A percentile compares a stretch with the other conserved stretches of the same genome.
Conservation (phyloP, 225 moss, liverwort and hornwort genomes). For the Bryum argenteum region DNA sequence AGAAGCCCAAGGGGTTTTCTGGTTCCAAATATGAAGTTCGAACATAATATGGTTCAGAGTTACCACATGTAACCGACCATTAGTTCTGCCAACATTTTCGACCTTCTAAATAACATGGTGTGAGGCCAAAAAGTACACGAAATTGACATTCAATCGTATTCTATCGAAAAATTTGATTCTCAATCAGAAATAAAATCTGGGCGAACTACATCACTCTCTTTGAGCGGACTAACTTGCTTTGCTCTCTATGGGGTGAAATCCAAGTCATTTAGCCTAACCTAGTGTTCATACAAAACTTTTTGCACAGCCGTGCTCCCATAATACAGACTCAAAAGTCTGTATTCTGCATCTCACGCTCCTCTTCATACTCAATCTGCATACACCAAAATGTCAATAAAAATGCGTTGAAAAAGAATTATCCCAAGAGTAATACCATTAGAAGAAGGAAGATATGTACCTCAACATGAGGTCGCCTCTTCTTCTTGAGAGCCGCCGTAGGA, state of each 20-base stretch:
- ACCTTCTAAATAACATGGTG: no score
- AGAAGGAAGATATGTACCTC: conserved; percentile 54
- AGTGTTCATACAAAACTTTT: conserved; percentile 36
- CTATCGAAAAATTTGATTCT: no score
- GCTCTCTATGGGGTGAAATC: conserved; percentile 4
- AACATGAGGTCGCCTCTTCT: conserved; percentile 76
- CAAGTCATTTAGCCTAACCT: not conserved
- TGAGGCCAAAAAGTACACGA: no score
- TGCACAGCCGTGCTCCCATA: conserved; percentile 22
- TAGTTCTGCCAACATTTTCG: no score
- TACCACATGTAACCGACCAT: no score
- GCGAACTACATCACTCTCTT: not conserved
- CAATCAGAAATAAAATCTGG: no score
- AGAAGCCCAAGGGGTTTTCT: no score
- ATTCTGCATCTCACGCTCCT: conserved; percentile 60
- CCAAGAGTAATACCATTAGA: not conserved
- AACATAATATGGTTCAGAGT: no score
- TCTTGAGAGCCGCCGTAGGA: conserved; percentile 45
- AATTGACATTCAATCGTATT: no score
- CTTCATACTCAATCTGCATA: conserved; percentile 78
- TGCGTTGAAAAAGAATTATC: not conserved
- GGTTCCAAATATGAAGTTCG: no score
- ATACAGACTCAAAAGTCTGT: conserved; percentile 25
- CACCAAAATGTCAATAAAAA: conserved; percentile 9
- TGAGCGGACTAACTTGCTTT: conserved; percentile 7